These are phyloP conservation scores for Pulveroboletus frians DNA, from an alignment of 768 basidiomycete species.

Conservation along the genomic window DNA sequence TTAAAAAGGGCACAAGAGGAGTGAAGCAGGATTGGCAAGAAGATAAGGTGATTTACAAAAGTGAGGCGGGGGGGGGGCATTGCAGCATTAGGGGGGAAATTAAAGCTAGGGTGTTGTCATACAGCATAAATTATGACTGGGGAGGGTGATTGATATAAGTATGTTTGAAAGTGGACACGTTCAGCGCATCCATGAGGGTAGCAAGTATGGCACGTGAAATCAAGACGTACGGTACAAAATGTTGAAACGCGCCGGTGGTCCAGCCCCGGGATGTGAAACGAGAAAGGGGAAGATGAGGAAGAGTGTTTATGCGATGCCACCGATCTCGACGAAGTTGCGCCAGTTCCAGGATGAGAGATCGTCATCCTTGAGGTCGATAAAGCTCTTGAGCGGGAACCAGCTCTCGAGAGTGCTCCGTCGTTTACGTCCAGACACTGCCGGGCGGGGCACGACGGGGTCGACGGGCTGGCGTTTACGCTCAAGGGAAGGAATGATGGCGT, in stretches of 20 bases:
- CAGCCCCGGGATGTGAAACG: background rate
- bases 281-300: background rate
- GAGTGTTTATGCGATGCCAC: slow-evolving; percentile 23
- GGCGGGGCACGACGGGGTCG: slow-evolving; percentile 11
- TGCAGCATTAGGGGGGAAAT: slow-evolving; percentile 6
- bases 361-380: slow-evolving; percentile 58
- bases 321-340: slow-evolving; percentile 62
- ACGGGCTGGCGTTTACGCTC: slow-evolving; percentile 5
- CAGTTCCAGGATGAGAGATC: slow-evolving; percentile 46
- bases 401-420: slow-evolving; percentile 42
- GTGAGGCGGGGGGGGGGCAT: background rate
- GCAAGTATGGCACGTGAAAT: slow-evolving; percentile 9
- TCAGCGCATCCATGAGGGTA: background rate
- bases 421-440: slow-evolving; percentile 19
- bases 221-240: slow-evolving; percentile 3
- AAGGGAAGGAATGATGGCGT: slow-evolving; percentile 19
- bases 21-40: slow-evolving; percentile 4
- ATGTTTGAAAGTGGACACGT: slow-evolving; percentile 14
- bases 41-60: background rate
- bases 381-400: slow-evolving; percentile 57
- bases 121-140: slow-evolving; percentile 14
- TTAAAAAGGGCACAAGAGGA: too few relatives aligned
- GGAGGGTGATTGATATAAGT: slow-evolving; percentile 13
- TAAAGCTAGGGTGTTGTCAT: background rate
- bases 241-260: slow-evolving; percentile 1